Conservation (phyloP, 2,329 filamentous ascomycete genomes). For the Diaporthe longicolla region DNA sequence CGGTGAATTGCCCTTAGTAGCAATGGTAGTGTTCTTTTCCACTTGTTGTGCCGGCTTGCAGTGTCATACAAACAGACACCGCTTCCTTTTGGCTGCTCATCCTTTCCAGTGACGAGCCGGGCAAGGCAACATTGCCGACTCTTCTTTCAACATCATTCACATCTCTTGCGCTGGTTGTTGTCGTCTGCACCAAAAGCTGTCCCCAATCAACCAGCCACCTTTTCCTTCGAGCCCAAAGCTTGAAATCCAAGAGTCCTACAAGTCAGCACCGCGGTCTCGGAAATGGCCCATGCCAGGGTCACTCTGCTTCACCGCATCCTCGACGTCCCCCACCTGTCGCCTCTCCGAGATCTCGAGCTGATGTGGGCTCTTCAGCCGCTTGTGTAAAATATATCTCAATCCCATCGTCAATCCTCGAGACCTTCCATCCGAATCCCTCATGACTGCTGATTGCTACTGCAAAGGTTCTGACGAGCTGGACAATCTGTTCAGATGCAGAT, state of each 20-base stretch:
- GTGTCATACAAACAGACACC: not conserved
- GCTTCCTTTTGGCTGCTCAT: not conserved
- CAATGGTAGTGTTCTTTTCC: not conserved
- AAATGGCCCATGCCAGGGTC: slow-evolving; percentile 40
- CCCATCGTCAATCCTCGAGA: slow-evolving; percentile 77
- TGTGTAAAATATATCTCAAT: slow-evolving; percentile 65
- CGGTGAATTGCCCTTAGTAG: too few relatives aligned
- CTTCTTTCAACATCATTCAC: not conserved
- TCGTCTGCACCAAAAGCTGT: not conserved
- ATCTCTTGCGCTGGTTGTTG: not conserved
- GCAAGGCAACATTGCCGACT: not conserved
- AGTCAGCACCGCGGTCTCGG: slow-evolving; percentile 46
- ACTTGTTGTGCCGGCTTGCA: not conserved
- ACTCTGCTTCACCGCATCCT: slow-evolving; percentile 76
- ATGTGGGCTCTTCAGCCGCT: slow-evolving; percentile 72
- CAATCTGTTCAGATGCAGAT: slow-evolving; percentile 95
- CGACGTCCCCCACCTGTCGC: slow-evolving; percentile 91
- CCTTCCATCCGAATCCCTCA: slow-evolving; percentile 74
- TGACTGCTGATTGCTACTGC: slow-evolving; percentile 94
- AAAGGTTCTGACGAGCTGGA: slow-evolving; percentile 96
- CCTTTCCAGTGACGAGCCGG: too few relatives aligned
- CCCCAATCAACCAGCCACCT: not conserved
- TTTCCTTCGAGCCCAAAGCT: not conserved
- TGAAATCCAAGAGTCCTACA: slow-evolving; percentile 45
- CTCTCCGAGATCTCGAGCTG: slow-evolving; percentile 83